Conservation (phyloP, 257 asterid species). For the Voacanga thouarsii region DNA sequence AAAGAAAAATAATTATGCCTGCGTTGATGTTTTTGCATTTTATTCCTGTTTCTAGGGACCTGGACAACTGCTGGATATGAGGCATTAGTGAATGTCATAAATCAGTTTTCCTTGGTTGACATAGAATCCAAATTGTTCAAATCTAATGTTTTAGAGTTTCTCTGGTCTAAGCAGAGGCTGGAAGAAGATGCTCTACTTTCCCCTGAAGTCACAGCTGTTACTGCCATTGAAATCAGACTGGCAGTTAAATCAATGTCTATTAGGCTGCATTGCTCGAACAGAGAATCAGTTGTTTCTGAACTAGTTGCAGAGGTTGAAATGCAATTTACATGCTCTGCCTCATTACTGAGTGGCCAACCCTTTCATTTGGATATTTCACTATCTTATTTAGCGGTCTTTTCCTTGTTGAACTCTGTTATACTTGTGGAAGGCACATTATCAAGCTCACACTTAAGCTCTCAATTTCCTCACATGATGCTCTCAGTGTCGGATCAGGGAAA, state of each 20-base stretch:
- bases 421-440: conserved; percentile 57
- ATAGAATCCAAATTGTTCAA: conserved; percentile 48
- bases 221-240: conserved; percentile 46
- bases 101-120: conserved; percentile 64
- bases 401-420: conserved; percentile 62
- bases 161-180: conserved; percentile 44
- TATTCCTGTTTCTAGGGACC: conserved; percentile 48
- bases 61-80: conserved; percentile 48
- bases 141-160: conserved; percentile 51
- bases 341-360: conserved; percentile 44
- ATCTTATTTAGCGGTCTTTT: conserved; percentile 61
- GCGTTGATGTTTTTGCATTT: background rate
- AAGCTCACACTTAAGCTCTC: conserved; percentile 38
- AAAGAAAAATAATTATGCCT: background rate
- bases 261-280: conserved; percentile 44
- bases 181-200: conserved; percentile 29
- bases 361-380: conserved; percentile 46
- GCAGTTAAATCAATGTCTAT: conserved; percentile 57
- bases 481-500: conserved; percentile 45
- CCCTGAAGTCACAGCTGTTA: conserved; percentile 35
- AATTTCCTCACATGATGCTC: conserved; percentile 51
- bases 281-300: conserved; percentile 52
- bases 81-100: conserved; percentile 54
- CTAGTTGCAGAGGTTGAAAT: conserved; percentile 63
- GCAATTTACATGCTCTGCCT: conserved; percentile 57